Evolutionary conservation across 2,329 filamentous ascomycete genomes (phyloP).

Genomic region (Tolypocladium capitatum): DNA sequence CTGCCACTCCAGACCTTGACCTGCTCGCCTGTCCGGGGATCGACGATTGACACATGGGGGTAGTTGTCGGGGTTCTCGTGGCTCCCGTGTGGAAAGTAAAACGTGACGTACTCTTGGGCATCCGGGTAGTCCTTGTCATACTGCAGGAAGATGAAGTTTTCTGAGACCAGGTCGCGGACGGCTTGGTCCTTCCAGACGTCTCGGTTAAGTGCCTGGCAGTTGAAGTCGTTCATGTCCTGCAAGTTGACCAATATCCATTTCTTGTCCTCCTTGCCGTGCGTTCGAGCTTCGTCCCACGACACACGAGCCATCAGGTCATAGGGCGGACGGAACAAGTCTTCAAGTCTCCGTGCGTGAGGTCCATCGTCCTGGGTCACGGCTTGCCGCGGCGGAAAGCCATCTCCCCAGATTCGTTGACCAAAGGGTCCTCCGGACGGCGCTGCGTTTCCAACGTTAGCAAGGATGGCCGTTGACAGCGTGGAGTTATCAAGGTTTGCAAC

Average conservation of each 20-base stretch:
- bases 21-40: conserved; percentile 90
- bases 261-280: conserved; percentile 72
- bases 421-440: conserved; percentile 20
- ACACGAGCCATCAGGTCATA: conserved; percentile 75
- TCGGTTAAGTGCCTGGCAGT: conserved; percentile 85
- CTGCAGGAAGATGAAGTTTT: conserved; percentile 93
- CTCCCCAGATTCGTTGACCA: conserved; percentile 25
- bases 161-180: conserved; percentile 66
- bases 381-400: conserved; percentile 8
- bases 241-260: conserved; percentile 96
- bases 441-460: neutral
- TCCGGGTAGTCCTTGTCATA: conserved; percentile 76
- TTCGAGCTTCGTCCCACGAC: conserved; percentile 72
- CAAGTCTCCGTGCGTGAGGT: conserved; percentile 63
- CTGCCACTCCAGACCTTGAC: conserved; percentile 90
- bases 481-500: conserved; percentile 1
- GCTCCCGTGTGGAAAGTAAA: conserved; percentile 63
- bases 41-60: conserved; percentile 90
- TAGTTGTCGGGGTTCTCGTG: conserved; percentile 81
- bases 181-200: conserved; percentile 88
- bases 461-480: neutral
- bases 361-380: conserved; percentile 29
- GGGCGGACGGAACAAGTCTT: conserved; percentile 84
- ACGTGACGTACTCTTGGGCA: conserved; percentile 70
- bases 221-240: conserved; percentile 85